Conservation (phyloP, 371 early-diverging fungal species). For the Capillidium rhysosporum region DNA sequence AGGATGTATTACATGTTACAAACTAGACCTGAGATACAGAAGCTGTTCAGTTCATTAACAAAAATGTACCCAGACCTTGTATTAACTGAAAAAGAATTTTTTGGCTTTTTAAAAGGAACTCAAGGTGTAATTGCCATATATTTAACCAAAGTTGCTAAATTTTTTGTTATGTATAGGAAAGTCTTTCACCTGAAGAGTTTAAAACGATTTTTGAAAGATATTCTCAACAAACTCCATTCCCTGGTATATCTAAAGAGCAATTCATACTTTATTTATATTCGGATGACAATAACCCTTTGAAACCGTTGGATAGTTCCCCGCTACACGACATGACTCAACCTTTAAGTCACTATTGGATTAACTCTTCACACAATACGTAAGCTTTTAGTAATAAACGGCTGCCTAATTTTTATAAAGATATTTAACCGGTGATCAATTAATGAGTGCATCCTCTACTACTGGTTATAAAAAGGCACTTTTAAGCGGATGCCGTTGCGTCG, state of each 20-base stretch:
- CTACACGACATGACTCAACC: conserved; percentile 26
- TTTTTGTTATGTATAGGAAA: neutral
- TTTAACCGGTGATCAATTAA: conserved; percentile 54
- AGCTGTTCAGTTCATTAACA: neutral
- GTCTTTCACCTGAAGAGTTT: neutral
- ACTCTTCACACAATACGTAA: conserved; percentile 71
- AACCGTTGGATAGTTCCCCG: neutral
- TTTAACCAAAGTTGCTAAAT: neutral
- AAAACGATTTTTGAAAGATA: neutral
- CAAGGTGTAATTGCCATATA: neutral
- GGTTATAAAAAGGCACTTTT: conserved; percentile 59
- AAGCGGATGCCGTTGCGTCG: conserved; percentile 65
- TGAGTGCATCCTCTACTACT: conserved; percentile 48
- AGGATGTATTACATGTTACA: neutral
- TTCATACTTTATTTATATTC: neutral
- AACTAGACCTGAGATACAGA: neutral
- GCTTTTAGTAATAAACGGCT: neutral
- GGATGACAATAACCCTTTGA: neutral
- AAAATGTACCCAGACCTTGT: too few species aligned
- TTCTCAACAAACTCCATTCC: neutral
- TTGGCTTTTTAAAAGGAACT: neutral
- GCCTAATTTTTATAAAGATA: conserved; percentile 11
- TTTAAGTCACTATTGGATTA: conserved; percentile 50
- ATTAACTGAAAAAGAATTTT: neutral
- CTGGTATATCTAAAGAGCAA: neutral